Conservation (phyloP, 345 rosid species). For the Brassica incana region DNA sequence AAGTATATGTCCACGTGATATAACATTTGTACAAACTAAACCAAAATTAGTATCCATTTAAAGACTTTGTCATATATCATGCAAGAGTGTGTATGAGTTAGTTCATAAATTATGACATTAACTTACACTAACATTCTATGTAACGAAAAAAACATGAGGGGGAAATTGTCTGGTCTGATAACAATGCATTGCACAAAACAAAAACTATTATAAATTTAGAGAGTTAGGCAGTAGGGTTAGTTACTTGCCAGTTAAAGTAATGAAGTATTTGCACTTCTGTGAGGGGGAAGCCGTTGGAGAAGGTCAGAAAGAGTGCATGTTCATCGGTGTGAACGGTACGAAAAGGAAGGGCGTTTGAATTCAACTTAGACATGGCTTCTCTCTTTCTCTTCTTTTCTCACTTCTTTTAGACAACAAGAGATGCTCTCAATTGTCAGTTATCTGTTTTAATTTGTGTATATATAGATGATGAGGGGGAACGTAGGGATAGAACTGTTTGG, state of each 20-base stretch:
- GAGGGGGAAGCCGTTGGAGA: slow-evolving; percentile 30
- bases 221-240: background rate
- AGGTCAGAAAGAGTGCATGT: background rate
- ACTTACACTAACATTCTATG: background rate
- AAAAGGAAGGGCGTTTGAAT: background rate
- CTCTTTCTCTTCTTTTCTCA: background rate
- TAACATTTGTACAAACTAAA: background rate
- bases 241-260: slow-evolving; percentile 7
- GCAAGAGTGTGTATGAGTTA: background rate
- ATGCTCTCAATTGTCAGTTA: background rate
- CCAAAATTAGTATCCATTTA: background rate
- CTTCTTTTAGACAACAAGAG: background rate
- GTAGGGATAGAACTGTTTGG: background rate
- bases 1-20: background rate
- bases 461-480: background rate
- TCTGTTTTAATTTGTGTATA: background rate
- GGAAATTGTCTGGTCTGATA: background rate
- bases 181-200: background rate
- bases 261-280: background rate
- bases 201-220: background rate
- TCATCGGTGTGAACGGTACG: background rate
- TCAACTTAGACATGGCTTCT: background rate
- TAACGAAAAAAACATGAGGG: background rate
- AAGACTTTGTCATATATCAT: background rate
- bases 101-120: background rate